Conservation (phyloP, 169 alveolate genomes). For the Plasmodium fragile region DNA sequence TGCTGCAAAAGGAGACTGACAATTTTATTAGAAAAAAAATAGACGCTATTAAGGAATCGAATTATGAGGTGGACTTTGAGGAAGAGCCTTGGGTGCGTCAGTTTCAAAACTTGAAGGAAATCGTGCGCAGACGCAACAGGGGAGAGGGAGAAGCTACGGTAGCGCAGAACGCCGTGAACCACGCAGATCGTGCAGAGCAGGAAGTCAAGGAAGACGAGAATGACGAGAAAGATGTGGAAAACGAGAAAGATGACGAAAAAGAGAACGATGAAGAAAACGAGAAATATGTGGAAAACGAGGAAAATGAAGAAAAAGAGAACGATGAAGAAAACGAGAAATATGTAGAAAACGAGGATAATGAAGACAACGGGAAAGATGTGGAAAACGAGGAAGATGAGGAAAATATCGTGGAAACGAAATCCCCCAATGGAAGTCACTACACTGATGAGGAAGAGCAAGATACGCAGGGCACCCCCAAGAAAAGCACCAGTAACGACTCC, state of each 20-base stretch:
- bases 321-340: not conserved
- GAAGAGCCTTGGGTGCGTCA: conserved; percentile 42
- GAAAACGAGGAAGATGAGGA: not conserved
- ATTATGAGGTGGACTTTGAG: conserved; percentile 70
- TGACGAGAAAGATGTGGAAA: not conserved
- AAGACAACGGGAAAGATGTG: not conserved
- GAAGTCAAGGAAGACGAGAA: not conserved
- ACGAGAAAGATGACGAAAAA: not conserved
- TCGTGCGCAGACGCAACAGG: conserved; percentile 2
- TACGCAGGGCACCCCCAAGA: not conserved
- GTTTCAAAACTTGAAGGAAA: conserved; percentile 31
- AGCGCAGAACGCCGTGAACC: not conserved
- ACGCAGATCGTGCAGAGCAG: not conserved
- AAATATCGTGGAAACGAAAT: not conserved
- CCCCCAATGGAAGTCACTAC: not conserved
- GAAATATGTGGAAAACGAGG: not conserved
- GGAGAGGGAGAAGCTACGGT: not conserved
- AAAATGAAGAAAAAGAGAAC: not conserved
- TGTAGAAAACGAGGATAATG: not conserved
- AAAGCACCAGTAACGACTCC: not conserved
- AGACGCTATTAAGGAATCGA: conserved; percentile 76
- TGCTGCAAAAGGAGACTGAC: conserved; percentile 77
- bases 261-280: not conserved
- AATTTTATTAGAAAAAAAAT: conserved; percentile 81
- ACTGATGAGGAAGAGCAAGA: not conserved